Evolutionary conservation across 2,329 filamentous ascomycete species (phyloP).

Genomic region (Penicillium sp.): DNA sequence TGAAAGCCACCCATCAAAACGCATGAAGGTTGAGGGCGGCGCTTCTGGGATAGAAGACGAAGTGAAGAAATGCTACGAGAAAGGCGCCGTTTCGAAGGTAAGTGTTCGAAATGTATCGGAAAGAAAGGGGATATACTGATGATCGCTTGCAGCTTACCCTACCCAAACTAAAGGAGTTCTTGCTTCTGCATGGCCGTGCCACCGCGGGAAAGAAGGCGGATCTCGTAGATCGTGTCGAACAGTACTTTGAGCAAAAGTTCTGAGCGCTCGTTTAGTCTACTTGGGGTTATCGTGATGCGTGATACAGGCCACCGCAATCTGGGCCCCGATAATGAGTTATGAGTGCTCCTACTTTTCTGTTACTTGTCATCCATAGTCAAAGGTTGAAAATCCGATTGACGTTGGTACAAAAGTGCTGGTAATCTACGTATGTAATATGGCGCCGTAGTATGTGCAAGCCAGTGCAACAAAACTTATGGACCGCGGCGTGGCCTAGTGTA

Average conservation of each 20-base stretch:
- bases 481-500: not conserved
- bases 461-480: not conserved
- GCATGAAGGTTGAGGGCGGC: conserved; percentile 41
- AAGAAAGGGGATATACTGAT: conserved; percentile 4
- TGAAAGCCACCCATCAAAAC: conserved; percentile 41
- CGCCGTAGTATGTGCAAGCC: not conserved
- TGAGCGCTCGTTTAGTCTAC: not conserved
- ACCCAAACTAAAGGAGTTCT: conserved; percentile 46
- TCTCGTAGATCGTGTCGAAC: conserved; percentile 49
- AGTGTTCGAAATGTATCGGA: not conserved
- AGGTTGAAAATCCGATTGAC: not conserved
- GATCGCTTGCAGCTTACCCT: conserved; percentile 42
- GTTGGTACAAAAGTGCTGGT: not conserved
- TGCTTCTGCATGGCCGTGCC: conserved; percentile 43
- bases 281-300: not conserved
- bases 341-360: not conserved
- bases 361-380: not conserved
- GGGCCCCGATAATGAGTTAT: conserved; percentile 1
- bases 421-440: not conserved
- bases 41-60: conserved; percentile 34
- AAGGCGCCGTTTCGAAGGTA: conserved; percentile 44
- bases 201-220: conserved; percentile 49
- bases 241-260: conserved; percentile 46
- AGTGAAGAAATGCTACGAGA: conserved; percentile 41
- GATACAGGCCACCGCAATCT: not conserved